These are phyloP conservation scores for Zymoseptoria passerinii DNA, from an alignment of 2,329 filamentous ascomycete species.

Conservation along the genomic window DNA sequence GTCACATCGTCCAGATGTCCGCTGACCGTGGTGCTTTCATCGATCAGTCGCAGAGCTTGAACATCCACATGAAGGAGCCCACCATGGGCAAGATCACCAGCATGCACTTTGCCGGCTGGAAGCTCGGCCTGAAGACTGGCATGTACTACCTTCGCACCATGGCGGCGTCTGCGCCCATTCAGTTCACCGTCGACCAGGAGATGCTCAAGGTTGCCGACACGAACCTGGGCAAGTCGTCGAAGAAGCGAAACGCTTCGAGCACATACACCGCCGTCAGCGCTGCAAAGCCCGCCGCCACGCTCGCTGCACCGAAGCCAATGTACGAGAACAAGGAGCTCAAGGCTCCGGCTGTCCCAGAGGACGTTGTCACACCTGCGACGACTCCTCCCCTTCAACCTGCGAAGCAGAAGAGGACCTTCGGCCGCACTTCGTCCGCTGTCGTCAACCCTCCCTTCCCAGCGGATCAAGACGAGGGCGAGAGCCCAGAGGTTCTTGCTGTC, in stretches of 20 bases:
- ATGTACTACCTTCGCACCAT: conserved; percentile 99
- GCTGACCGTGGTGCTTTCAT: conserved; percentile 98
- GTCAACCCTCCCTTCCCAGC: conserved; percentile 65
- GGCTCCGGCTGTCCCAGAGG: conserved; percentile 43
- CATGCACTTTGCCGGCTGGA: conserved; percentile 99
- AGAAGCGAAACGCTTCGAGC: conserved; percentile 57
- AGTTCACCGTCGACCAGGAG: conserved; percentile 98
- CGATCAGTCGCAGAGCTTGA: conserved; percentile 96
- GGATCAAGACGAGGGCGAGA: conserved; percentile 67
- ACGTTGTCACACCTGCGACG: conserved; percentile 59
- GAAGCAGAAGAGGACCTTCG: conserved; percentile 36
- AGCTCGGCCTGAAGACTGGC: conserved; percentile 97
- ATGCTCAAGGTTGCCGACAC: conserved; percentile 81
- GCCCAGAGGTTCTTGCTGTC: conserved; percentile 66
- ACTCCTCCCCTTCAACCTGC: conserved; percentile 55
- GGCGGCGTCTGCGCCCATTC: conserved; percentile 91
- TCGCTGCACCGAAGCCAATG: conserved; percentile 58
- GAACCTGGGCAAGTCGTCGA: conserved; percentile 61
- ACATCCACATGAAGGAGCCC: conserved; percentile 98
- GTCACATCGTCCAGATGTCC: conserved; percentile 92
- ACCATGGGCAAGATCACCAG: conserved; percentile 99
- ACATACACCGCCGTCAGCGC: conserved; percentile 32
- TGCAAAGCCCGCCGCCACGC: conserved; percentile 45
- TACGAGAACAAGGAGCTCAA: conserved; percentile 50
- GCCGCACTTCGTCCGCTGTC: conserved; percentile 38